phyloP scores from a whole-genome alignment of 495 filamentous ascomycete species.

The Podospora anserina region DNA sequence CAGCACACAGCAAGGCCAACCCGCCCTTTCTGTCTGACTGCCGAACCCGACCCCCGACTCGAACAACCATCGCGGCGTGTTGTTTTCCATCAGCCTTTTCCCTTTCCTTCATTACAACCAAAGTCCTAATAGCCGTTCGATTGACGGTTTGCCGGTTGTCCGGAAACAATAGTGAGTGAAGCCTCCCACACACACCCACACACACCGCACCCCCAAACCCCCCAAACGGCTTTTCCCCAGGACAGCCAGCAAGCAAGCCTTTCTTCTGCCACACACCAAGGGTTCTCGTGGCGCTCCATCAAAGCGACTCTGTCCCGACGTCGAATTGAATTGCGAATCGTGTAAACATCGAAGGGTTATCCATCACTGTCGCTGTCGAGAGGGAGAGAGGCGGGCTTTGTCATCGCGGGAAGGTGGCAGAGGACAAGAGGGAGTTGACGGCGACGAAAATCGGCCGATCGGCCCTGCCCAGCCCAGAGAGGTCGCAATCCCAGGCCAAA shows the following conservation, averaged over 20 bases:
- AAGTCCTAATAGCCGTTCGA: slow-evolving; percentile 13
- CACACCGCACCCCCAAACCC: neutral
- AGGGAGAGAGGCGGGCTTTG: neutral
- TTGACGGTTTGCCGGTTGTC: slow-evolving; percentile 14
- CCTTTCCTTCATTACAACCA: slow-evolving; percentile 2
- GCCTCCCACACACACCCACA: neutral
- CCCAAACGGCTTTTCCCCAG: neutral
- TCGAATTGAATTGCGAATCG: neutral
- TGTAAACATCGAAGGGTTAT: slow-evolving; percentile 3
- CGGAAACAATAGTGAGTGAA: slow-evolving; percentile 15
- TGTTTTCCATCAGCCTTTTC: slow-evolving; percentile 9
- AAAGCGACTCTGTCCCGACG: neutral
- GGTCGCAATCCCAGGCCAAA: neutral
- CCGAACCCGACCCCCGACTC: slow-evolving; percentile 8
- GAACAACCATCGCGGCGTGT: slow-evolving; percentile 16
- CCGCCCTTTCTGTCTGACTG: slow-evolving; percentile 20
- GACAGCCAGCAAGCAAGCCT: neutral
- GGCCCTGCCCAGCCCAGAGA: neutral
- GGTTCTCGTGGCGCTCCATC: neutral
- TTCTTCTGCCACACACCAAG: slow-evolving; percentile 3
- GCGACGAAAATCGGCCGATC: neutral
- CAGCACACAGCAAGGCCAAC: slow-evolving; percentile 21
- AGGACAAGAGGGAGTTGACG: neutral
- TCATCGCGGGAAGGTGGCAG: neutral
- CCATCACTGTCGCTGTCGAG: neutral